Base-by-base conservation (phyloP, 1,139 yeast species). In the Taphrina populina region DNA sequence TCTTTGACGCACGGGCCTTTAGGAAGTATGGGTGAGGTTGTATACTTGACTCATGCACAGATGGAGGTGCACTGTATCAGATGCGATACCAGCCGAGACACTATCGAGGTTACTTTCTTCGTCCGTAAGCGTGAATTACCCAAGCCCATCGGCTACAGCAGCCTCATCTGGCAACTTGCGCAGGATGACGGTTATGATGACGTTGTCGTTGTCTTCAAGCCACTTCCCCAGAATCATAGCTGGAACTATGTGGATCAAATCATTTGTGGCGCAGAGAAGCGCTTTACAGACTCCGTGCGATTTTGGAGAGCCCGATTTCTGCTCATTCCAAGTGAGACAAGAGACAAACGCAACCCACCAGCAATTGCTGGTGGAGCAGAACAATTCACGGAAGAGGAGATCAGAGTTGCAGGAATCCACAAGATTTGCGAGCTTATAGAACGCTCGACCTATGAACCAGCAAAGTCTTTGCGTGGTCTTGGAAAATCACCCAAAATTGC, bases 211-310 rank as follows among this genome's bases (percentile, higher is more conserved):
- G 29, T 21, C 32, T 49, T 49, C 33, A 34, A 33, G 24, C 54
- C 54, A 2, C 33, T 36, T 1, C 35, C 44, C 0, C 29, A 37
- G 24, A 40, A 49, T 15, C 79, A 81, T 61, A 88, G 90, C 61
- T 94, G 98, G 98, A 90, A 90, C 64, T 84, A 83, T 61, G 76
- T 88, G 60, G 99, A 94, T 70, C 96, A 88, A 66, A 77, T 80
- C 23, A 70, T 92, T 21, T 96, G 97, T 0, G 98, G 98, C 0
- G 87, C 84, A 67, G 88, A 84, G 34, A 95, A 87, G 64, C 78
- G 81, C 1, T 72, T 64, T 76, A 79, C 23, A 75, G 70, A 80
- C 35, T 77, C 76, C n/a, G 74, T 78, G 52, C 78, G 77, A 58
- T 77, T 79, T 49, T 84, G 82, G 67, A 75, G 84, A 58, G 79